Base-by-base conservation (phyloP, 2,329 filamentous ascomycete genomes). In the Parastagonospora nodorum region DNA sequence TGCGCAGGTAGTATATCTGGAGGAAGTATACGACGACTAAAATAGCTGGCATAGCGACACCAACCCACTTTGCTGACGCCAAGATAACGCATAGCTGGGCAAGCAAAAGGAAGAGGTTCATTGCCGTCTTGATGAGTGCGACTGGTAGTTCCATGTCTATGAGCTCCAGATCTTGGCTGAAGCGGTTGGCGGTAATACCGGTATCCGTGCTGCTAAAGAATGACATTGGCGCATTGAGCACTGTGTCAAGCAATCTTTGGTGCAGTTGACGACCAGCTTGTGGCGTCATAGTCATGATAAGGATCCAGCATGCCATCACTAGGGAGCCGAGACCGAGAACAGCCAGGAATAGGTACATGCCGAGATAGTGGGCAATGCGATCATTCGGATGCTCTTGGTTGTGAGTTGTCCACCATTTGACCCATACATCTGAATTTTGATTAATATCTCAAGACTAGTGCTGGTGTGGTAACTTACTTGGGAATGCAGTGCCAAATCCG, bases 231-330 rank as follows among this genome's bases (percentile, higher is more conserved):
- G 61, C 59, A 15, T 53, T 51, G 3, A 80, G 63, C 11, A 81
- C 77, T 3, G 78, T 77, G 3, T 68, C 64, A 9, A 82, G 67
- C 1, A 82, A 62, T 16, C 64, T 71, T 39, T 67, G 63, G 50
- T 83, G 80, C 46, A 82, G 75, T 37, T 16, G 16, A 11, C 75
- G 72, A 6, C 77, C 78, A 15, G 79, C 80, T 36, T 74, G 75
- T 2, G 80, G 79, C 4, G 82, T 76, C 77, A 82, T 81, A 5
- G 67, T 75, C 29, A 82, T 76, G 44, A 82, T 77, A 56, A 82
- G 71, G 60, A 80, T 75, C 68, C 43, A 37, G 48, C 60, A 60
- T 46, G 58, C 60, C 16, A n/a, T 14, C 5, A 42, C 27, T 14
- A 58, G 45, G 8, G 46, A 16, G 12, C 36, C 35, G 30, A 58